A percentile compares a stretch with the other conserved stretches of the same genome.
Conservation (phyloP, 805 yeast species). For the Wickerhamomyces chaumierensis region DNA sequence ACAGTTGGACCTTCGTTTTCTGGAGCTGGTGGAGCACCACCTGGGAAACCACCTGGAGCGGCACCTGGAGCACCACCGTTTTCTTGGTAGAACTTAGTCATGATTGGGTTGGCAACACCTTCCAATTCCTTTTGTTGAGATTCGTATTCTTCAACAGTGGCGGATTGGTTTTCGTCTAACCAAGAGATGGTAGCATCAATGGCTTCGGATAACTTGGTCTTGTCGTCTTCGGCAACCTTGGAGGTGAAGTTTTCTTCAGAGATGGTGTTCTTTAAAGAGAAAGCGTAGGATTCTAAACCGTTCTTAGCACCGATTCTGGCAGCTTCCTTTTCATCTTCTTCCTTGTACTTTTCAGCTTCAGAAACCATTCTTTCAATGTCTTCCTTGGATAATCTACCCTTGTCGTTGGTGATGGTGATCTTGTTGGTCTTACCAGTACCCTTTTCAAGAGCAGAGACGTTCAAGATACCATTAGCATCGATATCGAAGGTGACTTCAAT, state of each 20-base stretch:
- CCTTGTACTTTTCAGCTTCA: slow-evolving; percentile 96
- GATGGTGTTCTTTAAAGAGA: slow-evolving; percentile 79
- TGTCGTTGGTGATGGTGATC: slow-evolving; percentile 96
- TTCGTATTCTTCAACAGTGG: slow-evolving; percentile 81
- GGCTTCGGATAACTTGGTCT: slow-evolving; percentile 61
- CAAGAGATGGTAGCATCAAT: slow-evolving; percentile 79
- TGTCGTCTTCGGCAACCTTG: slow-evolving; percentile 62
- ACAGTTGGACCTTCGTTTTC: slow-evolving; percentile 56
- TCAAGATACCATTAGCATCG: slow-evolving; percentile 95
- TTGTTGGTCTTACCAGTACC: slow-evolving; percentile 97
- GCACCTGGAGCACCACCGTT: slow-evolving; percentile 80
- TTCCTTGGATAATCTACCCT: slow-evolving; percentile 96
- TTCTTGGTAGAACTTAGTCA: slow-evolving; percentile 93
- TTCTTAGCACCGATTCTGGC: slow-evolving; percentile 88
- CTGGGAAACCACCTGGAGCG: slow-evolving; percentile 39
- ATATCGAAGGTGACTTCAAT: slow-evolving; percentile 94
- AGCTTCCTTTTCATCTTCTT: slow-evolving; percentile 93
- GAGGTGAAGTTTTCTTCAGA: slow-evolving; percentile 69
- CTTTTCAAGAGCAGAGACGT: slow-evolving; percentile 93
- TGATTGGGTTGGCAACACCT: slow-evolving; percentile 90
- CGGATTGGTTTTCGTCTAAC: slow-evolving; percentile 91
- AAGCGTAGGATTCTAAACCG: slow-evolving; percentile 90
- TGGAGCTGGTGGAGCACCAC: slow-evolving; percentile 40
- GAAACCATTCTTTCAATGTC: slow-evolving; percentile 96
- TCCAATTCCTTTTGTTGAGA: slow-evolving; percentile 95